Percentiles rank a stretch among this genome's conserved stretches.
Conservation (phyloP, 2,329 filamentous ascomycete genomes). For the Saccharata proteae region DNA sequence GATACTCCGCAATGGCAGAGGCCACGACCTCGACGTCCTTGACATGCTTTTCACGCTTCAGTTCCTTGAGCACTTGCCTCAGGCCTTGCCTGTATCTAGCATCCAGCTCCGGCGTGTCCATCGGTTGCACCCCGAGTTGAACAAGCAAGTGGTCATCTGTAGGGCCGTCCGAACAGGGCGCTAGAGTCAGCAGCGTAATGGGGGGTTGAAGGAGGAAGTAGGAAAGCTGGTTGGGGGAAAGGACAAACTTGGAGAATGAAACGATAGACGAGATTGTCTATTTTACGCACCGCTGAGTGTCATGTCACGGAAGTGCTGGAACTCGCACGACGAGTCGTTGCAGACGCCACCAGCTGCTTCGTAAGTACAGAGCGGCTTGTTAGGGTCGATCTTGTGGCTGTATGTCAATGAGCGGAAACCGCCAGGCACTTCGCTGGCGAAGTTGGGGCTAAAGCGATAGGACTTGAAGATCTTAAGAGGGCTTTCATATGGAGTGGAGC, state of each 20-base stretch:
- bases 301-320: constrained; percentile 70
- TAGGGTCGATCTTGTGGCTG: constrained; percentile 76
- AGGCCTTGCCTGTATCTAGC: too few species aligned
- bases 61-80: constrained; percentile 23
- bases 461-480: constrained; percentile 72
- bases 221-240: constrained; percentile 2
- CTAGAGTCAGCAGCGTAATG: constrained; percentile 23
- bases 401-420: constrained; percentile 87
- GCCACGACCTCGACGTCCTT: constrained; percentile 28
- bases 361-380: constrained; percentile 61
- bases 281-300: constrained; percentile 59
- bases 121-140: constrained; percentile 59
- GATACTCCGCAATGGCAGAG: constrained; percentile 25
- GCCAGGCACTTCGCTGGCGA: constrained; percentile 53
- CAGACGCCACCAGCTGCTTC: constrained; percentile 62
- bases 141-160: constrained; percentile 63
- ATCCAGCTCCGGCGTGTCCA: too few species aligned
- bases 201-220: constrained; percentile 5
- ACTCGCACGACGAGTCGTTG: constrained; percentile 60
- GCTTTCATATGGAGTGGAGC: constrained; percentile 62
- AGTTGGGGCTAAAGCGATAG: constrained; percentile 81
- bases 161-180: constrained; percentile 11
- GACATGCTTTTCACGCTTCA: constrained; percentile 24
- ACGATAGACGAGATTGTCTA: constrained; percentile 6
- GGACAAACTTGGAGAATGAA: background rate